Evolutionary conservation across 495 filamentous ascomycete genomes (phyloP).

Genomic region (Aspergillus sparsus): DNA sequence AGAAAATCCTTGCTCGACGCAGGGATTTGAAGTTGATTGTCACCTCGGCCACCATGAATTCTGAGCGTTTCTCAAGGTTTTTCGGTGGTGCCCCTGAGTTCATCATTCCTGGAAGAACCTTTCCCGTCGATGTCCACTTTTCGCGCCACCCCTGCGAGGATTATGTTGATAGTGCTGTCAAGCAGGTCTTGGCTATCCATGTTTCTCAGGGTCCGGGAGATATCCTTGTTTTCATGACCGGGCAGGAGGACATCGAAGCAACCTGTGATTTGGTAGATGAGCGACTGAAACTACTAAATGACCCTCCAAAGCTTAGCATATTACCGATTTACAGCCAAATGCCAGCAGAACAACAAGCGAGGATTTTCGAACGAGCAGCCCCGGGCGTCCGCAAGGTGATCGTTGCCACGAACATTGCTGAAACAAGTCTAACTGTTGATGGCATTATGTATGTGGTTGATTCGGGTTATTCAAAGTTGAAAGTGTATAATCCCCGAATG

Average conservation of each 20-base stretch:
- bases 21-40: slow-evolving; percentile 96
- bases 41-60: slow-evolving; percentile 98
- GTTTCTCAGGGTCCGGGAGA: slow-evolving; percentile 89
- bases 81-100: slow-evolving; percentile 98
- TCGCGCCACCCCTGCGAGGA: slow-evolving; percentile 95
- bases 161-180: slow-evolving; percentile 95
- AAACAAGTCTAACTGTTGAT: slow-evolving; percentile 97
- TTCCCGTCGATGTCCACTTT: slow-evolving; percentile 96
- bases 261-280: slow-evolving; percentile 94
- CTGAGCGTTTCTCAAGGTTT: slow-evolving; percentile 93
- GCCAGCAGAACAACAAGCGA: slow-evolving; percentile 96
- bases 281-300: slow-evolving; percentile 85
- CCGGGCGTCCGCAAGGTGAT: slow-evolving; percentile 96
- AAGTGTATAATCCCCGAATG: slow-evolving; percentile 98
- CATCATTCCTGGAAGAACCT: slow-evolving; percentile 93
- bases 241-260: slow-evolving; percentile 96
- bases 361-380: slow-evolving; percentile 90
- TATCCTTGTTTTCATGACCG: slow-evolving; percentile 99
- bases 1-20: slow-evolving; percentile 88
- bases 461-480: slow-evolving; percentile 92
- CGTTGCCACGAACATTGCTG: slow-evolving; percentile 97
- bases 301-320: slow-evolving; percentile 92
- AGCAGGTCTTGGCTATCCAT: slow-evolving; percentile 96
- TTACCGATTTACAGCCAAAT: slow-evolving; percentile 99
- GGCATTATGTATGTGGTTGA: slow-evolving; percentile 99